Evolutionary conservation across 2,329 filamentous ascomycete species (phyloP).

Genomic region (Lecanicillium sp.): DNA sequence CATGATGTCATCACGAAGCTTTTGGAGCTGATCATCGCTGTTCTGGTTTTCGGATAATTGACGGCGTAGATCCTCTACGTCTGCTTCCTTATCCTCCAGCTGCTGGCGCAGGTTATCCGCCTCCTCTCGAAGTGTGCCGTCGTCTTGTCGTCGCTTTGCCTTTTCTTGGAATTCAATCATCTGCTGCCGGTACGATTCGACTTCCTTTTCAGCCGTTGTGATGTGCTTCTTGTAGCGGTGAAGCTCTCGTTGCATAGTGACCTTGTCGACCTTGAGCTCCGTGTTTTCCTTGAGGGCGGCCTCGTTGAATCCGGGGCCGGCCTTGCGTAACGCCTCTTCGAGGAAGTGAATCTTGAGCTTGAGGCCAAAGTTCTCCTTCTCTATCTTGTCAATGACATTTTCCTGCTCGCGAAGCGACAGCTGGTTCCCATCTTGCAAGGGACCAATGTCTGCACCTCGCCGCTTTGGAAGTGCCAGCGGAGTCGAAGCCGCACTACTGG

Average conservation of each 20-base stretch:
- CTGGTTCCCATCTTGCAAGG: slow-evolving; percentile 79
- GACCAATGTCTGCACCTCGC: slow-evolving; percentile 54
- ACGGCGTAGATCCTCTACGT: slow-evolving; percentile 53
- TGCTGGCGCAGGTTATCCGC: slow-evolving; percentile 48
- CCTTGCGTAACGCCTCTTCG: slow-evolving; percentile 80
- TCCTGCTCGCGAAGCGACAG: slow-evolving; percentile 91
- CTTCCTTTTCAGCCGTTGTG: slow-evolving; percentile 71
- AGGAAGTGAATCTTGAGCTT: slow-evolving; percentile 97
- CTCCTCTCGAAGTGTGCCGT: slow-evolving; percentile 59
- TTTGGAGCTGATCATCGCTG: slow-evolving; percentile 52
- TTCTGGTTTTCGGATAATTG: slow-evolving; percentile 50
- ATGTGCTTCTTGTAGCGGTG: slow-evolving; percentile 81
- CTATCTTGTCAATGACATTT: slow-evolving; percentile 88
- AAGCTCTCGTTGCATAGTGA: slow-evolving; percentile 83
- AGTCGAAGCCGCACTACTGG: slow-evolving; percentile 76
- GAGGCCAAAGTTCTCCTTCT: slow-evolving; percentile 96
- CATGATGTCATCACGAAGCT: slow-evolving; percentile 64
- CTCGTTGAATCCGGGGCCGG: slow-evolving; percentile 84
- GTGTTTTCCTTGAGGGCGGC: slow-evolving; percentile 89
- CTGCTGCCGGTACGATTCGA: slow-evolving; percentile 76
- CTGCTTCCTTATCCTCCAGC: slow-evolving; percentile 50
- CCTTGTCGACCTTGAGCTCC: slow-evolving; percentile 85
- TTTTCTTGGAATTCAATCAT: slow-evolving; percentile 77
- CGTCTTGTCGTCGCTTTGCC: slow-evolving; percentile 65
- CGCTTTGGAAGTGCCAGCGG: slow-evolving; percentile 66